Conservation (phyloP, 257 asterid species). For the Orobanche coerulescens region DNA sequence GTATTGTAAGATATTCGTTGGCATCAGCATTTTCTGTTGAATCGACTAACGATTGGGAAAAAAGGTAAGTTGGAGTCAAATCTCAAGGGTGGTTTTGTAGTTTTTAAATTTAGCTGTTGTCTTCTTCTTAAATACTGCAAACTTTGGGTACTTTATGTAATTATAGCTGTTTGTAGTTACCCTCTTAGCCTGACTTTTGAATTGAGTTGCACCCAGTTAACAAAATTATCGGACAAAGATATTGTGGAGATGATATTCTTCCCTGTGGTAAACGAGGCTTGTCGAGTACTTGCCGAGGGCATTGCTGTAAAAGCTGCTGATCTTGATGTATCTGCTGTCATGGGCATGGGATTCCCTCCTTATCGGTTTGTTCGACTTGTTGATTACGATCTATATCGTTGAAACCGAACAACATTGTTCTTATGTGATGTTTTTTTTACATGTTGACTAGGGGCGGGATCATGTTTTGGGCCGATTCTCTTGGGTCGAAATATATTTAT, state of each 20-base stretch:
- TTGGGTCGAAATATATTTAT: constrained; percentile 78
- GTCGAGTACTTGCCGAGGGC: constrained; percentile 86
- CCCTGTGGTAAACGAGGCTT: constrained; percentile 95
- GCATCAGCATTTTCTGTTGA: too few species aligned
- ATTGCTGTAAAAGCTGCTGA: constrained; percentile 88
- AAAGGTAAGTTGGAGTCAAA: too few species aligned
- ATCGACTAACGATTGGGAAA: too few species aligned
- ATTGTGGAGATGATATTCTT: constrained; percentile 89
- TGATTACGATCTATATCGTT: neutral
- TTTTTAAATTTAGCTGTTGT: too few species aligned
- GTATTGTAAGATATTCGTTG: too few species aligned
- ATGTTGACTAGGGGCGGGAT: constrained; percentile 69
- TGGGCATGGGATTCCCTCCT: constrained; percentile 99
- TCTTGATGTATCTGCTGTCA: constrained; percentile 82
- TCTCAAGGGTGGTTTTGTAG: neutral
- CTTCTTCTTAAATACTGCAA: neutral
- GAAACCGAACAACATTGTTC: neutral
- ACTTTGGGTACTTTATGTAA: too few species aligned
- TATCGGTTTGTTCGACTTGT: constrained; percentile 48
- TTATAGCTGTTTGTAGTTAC: neutral
- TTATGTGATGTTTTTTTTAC: neutral
- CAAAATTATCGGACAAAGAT: constrained; percentile 67
- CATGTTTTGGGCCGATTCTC: constrained; percentile 84
- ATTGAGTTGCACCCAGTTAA: constrained; percentile 34
- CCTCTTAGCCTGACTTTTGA: neutral